phyloP scores from a whole-genome alignment of 495 filamentous ascomycete genomes.

The Hypoxylon crocopeplum region DNA sequence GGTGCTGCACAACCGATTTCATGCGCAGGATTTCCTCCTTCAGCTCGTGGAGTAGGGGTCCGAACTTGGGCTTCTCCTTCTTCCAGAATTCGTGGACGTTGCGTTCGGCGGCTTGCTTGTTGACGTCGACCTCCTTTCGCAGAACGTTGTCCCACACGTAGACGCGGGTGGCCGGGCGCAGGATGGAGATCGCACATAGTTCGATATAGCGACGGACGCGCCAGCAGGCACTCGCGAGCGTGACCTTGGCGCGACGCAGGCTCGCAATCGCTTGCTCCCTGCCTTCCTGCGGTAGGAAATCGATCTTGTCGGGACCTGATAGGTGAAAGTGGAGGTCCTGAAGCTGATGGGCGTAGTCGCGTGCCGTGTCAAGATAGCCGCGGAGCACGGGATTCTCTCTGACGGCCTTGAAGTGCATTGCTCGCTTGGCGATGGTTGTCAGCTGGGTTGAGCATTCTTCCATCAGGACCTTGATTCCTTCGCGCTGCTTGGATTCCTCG shows the following conservation, averaged over 20 bases:
- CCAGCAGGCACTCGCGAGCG: slow-evolving; percentile 1
- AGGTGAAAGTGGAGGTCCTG: slow-evolving; percentile 13
- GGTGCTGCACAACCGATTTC: background rate
- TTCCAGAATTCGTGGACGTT: background rate
- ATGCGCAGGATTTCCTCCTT: slow-evolving; percentile 5
- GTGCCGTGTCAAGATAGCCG: slow-evolving; percentile 2
- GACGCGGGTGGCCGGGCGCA: background rate
- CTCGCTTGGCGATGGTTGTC: background rate
- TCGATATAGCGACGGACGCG: background rate
- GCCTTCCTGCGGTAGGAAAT: background rate
- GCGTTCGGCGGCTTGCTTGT: background rate
- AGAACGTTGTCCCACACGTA: background rate
- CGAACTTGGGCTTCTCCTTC: background rate
- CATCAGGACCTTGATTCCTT: background rate
- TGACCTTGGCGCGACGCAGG: background rate
- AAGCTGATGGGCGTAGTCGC: slow-evolving; percentile 11
- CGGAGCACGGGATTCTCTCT: background rate
- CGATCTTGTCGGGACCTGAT: background rate
- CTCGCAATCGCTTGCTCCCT: background rate
- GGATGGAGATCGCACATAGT: background rate
- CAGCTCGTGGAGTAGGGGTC: background rate
- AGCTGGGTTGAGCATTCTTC: background rate
- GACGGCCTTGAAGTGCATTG: background rate
- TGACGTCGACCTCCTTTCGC: background rate
- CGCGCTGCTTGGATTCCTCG: background rate